These are phyloP conservation scores for Pseudocercospora fuligena DNA, from an alignment of 2,329 filamentous ascomycete genomes.

Conservation along the genomic window DNA sequence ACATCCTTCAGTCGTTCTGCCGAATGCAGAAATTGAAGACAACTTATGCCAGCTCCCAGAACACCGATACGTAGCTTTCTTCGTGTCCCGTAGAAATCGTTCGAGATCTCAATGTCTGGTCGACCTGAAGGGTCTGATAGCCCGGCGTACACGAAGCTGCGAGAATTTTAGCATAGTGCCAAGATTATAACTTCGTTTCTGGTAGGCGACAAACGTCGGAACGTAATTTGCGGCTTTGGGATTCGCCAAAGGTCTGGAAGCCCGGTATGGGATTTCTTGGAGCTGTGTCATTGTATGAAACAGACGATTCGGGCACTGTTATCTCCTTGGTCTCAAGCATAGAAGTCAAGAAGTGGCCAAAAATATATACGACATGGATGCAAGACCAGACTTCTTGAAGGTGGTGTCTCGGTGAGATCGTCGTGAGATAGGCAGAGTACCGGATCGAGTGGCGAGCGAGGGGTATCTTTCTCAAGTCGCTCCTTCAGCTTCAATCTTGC, in stretches of 20 bases:
- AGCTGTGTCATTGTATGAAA: neutral
- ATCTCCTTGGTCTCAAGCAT: neutral
- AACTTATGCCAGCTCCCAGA: constrained; percentile 31
- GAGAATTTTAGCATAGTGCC: neutral
- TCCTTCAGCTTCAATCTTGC: neutral
- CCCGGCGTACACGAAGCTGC: constrained; percentile 17
- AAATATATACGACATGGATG: neutral
- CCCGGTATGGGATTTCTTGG: constrained; percentile 10
- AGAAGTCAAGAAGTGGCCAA: neutral
- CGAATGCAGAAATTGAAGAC: constrained; percentile 31
- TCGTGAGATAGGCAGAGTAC: constrained; percentile 5
- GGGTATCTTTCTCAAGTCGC: neutral
- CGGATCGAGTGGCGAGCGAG: constrained; percentile 1
- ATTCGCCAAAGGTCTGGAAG: constrained; percentile 7
- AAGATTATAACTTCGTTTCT: neutral
- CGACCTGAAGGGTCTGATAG: constrained; percentile 19
- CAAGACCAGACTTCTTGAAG: neutral
- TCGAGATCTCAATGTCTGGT: constrained; percentile 18
- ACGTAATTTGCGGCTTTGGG: constrained; percentile 19
- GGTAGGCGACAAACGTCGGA: neutral
- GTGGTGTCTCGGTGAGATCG: neutral
- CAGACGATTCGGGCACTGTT: no score
- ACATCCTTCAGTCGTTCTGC: constrained; percentile 28
- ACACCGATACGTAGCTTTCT: constrained; percentile 29
- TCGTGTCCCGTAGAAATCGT: constrained; percentile 30